phyloP scores from a whole-genome alignment of 2,329 filamentous ascomycete species.

The Fusarium scirpi region DNA sequence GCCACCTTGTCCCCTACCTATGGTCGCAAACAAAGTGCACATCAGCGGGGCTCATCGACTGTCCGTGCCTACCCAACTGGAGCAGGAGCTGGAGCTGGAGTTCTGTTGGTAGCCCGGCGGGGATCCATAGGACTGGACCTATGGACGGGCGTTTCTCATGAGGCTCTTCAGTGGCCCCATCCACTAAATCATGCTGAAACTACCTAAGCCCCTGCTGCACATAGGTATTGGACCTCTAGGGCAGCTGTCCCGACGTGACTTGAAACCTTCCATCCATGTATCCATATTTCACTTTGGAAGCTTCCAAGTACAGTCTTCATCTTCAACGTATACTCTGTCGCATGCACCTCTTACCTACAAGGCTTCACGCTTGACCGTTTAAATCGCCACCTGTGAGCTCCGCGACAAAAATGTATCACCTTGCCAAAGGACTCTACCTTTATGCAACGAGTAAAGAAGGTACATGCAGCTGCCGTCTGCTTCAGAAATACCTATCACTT shows the following conservation, averaged over 20 bases:
- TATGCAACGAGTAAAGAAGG: conserved; percentile 98
- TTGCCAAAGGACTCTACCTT: conserved; percentile 93
- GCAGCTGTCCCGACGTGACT: not conserved
- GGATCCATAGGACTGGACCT: conserved; percentile 1
- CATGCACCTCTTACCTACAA: not conserved
- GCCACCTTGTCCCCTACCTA: not conserved
- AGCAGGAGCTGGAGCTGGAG: not conserved
- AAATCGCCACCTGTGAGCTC: not conserved
- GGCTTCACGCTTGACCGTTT: not conserved
- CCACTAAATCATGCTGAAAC: conserved; percentile 29
- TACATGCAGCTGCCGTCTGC: conserved; percentile 52
- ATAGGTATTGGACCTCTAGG: not conserved
- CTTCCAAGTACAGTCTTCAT: conserved; percentile 2
- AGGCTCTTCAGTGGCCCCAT: conserved; percentile 35
- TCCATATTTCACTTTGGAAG: not conserved
- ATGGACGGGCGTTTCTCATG: conserved; percentile 1
- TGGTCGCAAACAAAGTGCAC: conserved; percentile 9
- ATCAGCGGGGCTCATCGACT: conserved; percentile 20
- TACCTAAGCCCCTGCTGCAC: not conserved
- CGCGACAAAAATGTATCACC: conserved; percentile 81
- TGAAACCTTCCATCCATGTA: not conserved
- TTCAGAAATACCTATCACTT: not conserved
- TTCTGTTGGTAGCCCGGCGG: not conserved
- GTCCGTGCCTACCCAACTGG: not conserved
- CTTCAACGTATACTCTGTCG: conserved; percentile 3